These are phyloP conservation scores for Aspergillus sp. DNA, from an alignment of 2,329 filamentous ascomycete species.

Conservation along the genomic window DNA sequence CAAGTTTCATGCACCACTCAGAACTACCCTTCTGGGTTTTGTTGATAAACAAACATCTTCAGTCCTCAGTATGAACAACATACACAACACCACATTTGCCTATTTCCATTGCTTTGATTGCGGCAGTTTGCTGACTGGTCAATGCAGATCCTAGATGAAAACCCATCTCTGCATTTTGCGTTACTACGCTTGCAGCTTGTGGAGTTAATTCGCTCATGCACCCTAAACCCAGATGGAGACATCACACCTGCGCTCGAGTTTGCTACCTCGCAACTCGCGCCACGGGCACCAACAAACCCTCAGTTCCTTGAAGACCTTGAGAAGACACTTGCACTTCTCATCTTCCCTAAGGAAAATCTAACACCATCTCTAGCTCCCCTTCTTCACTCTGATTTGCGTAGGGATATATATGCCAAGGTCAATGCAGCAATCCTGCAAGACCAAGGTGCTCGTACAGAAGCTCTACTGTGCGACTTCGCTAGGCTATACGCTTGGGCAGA, in stretches of 20 bases:
- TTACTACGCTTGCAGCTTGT: conserved; percentile 88
- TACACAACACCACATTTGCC: conserved; percentile 19
- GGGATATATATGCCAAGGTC: conserved; percentile 80
- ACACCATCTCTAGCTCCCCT: conserved; percentile 73
- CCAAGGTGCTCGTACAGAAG: conserved; percentile 72
- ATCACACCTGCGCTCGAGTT: conserved; percentile 81
- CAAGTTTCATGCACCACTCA: conserved; percentile 99
- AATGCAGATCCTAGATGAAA: conserved; percentile 76
- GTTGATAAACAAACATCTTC: conserved; percentile 82
- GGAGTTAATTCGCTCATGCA: conserved; percentile 82
- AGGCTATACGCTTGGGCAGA: conserved; percentile 86
- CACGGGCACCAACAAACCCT: conserved; percentile 76
- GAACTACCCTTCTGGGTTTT: conserved; percentile 73
- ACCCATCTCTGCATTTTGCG: conserved; percentile 83
- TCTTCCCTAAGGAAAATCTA: conserved; percentile 80
- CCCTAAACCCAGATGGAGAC: conserved; percentile 64
- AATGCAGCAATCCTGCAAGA: conserved; percentile 82
- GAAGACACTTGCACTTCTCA: conserved; percentile 85
- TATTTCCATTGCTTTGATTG: conserved; percentile 12
- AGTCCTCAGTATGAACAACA: conserved; percentile 81
- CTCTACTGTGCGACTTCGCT: conserved; percentile 78
- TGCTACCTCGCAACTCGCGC: conserved; percentile 81
- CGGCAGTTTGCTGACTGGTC: conserved; percentile 24
- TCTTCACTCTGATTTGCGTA: conserved; percentile 75
- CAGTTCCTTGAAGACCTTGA: conserved; percentile 86